Percentiles rank a stretch among this genome's conserved stretches.
Conservation (phyloP, 2,329 filamentous ascomycete genomes). For the Alternaria incomplexa region DNA sequence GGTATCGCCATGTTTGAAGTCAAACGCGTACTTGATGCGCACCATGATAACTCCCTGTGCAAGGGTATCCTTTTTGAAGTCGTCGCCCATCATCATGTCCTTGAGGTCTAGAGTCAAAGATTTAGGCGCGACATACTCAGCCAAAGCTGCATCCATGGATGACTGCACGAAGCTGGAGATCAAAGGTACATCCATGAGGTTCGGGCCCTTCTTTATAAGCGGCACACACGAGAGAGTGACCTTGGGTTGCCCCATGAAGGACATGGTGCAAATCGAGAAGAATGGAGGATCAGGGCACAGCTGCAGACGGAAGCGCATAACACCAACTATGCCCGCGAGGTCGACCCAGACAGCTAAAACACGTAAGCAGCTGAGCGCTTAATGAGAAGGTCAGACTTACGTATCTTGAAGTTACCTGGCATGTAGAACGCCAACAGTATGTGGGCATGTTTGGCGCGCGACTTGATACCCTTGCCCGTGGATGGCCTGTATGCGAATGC, state of each 20-base stretch:
- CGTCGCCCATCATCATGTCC: conserved; percentile 77
- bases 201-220: conserved; percentile 70
- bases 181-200: conserved; percentile 76
- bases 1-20: conserved; percentile 74
- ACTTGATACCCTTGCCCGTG: conserved; percentile 64
- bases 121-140: conserved; percentile 78
- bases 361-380: conserved; percentile 18
- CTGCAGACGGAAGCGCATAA: conserved; percentile 71
- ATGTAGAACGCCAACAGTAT: conserved; percentile 75
- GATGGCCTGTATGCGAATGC: conserved; percentile 75
- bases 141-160: conserved; percentile 74
- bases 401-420: conserved; percentile 60
- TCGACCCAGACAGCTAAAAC: conserved; percentile 73
- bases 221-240: conserved; percentile 74
- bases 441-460: conserved; percentile 74
- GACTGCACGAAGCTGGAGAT: conserved; percentile 78
- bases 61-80: conserved; percentile 77
- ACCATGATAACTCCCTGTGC: conserved; percentile 70
- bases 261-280: conserved; percentile 75
- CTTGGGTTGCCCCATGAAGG: conserved; percentile 76
- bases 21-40: conserved; percentile 69
- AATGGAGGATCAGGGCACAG: conserved; percentile 79
- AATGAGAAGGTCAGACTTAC: conserved; percentile 36
- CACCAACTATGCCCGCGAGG: conserved; percentile 73
- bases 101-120: conserved; percentile 76